Evolutionary conservation across 78 protist species (phyloP).

Genomic region (Dictyostelium purpureum): DNA sequence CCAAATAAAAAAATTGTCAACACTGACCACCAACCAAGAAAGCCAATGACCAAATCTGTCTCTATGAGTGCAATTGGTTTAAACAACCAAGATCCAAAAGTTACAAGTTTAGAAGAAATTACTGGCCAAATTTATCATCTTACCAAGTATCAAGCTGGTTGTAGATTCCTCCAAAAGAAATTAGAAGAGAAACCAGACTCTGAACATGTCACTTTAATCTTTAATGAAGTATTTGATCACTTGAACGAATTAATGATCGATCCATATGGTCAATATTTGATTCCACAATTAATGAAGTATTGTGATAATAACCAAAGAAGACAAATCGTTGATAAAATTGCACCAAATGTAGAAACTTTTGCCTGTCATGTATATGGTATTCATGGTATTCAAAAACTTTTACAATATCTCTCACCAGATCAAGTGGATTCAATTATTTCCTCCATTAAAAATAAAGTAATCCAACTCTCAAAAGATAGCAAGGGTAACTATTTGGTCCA

Average conservation of each 20-base stretch:
- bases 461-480: conserved; percentile 58
- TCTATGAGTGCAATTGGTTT: conserved; percentile 58
- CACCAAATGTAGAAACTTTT: conserved; percentile 64
- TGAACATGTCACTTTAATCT: conserved; percentile 74
- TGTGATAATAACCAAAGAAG: conserved; percentile 67
- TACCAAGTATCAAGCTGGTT: conserved; percentile 89
- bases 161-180: conserved; percentile 96
- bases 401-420: conserved; percentile 67
- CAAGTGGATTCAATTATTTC: conserved; percentile 59
- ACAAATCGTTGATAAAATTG: conserved; percentile 60
- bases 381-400: conserved; percentile 78
- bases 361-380: conserved; percentile 81
- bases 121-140: conserved; percentile 82
- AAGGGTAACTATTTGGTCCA: conserved; percentile 81
- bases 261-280: conserved; percentile 82
- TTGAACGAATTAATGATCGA: conserved; percentile 94
- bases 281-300: conserved; percentile 82
- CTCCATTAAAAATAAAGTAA: conserved; percentile 59
- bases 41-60: conserved; percentile 72
- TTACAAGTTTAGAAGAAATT: conserved; percentile 64
- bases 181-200: conserved; percentile 83
- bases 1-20: background rate
- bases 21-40: conserved; percentile 50
- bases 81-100: conserved; percentile 10
- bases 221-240: conserved; percentile 87